Conservation (phyloP, 2,329 filamentous ascomycete species). For the Fusarium paranaense region DNA sequence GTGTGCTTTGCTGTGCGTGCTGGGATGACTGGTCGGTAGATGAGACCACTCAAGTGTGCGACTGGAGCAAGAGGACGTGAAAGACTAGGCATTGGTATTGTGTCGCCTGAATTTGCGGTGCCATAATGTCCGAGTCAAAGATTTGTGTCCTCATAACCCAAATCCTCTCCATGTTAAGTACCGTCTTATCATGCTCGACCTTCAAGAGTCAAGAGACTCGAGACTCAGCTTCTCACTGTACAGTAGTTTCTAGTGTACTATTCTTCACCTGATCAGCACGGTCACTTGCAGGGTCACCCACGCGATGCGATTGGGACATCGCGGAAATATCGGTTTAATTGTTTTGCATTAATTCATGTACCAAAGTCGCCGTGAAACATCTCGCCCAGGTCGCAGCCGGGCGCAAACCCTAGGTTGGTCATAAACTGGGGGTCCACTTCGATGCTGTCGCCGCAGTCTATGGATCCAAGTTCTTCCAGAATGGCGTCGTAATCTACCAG, state of each 20-base stretch:
- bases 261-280: background rate
- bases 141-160: no score
- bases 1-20: background rate
- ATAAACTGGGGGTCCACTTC: slow-evolving; percentile 72
- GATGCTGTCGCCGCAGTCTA: slow-evolving; percentile 61
- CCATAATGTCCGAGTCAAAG: background rate
- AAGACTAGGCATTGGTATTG: background rate
- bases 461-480: slow-evolving; percentile 64
- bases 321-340: slow-evolving; percentile 21
- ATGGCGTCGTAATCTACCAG: slow-evolving; percentile 63
- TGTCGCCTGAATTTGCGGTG: background rate
- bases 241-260: background rate
- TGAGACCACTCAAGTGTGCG: background rate
- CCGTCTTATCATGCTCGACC: no score
- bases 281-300: background rate
- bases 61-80: background rate
- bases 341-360: slow-evolving; percentile 38
- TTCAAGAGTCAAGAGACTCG: background rate
- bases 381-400: slow-evolving; percentile 69
- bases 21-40: background rate
- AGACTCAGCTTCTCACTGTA: no score
- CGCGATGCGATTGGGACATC: slow-evolving; percentile 1
- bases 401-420: slow-evolving; percentile 74
- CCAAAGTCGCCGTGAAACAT: slow-evolving; percentile 58
- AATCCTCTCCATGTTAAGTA: background rate